Evolutionary conservation across 371 early-diverging fungal genomes (phyloP).

Genomic region (Mucor velutinosus): DNA sequence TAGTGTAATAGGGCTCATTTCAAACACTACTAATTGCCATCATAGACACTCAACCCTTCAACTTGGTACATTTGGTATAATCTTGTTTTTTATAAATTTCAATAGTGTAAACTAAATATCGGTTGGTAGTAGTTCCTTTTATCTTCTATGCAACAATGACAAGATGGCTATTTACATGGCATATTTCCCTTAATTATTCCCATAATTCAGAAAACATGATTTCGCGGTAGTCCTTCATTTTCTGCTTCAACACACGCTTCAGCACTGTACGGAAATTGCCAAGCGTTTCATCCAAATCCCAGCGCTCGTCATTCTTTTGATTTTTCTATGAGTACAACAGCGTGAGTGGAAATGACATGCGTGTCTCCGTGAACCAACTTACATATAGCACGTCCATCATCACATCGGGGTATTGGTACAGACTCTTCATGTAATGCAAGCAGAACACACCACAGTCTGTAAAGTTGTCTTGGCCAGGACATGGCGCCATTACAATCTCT

Average conservation of each 20-base stretch:
- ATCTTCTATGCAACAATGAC: neutral
- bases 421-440: constrained; percentile 13
- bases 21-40: too few species aligned
- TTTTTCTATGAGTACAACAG: neutral
- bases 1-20: too few species aligned
- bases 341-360: neutral
- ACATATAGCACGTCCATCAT: constrained; percentile 13
- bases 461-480: constrained; percentile 23
- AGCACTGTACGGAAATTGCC: neutral
- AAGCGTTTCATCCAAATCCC: neutral
- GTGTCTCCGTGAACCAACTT: neutral
- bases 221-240: neutral
- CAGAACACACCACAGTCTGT: constrained; percentile 28
- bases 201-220: neutral
- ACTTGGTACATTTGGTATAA: neutral
- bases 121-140: neutral
- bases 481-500: neutral
- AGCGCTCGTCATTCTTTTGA: neutral
- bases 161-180: constrained; percentile 2
- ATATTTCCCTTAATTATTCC: neutral
- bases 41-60: too few species aligned
- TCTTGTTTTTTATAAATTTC: neutral
- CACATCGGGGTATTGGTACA: constrained; percentile 5
- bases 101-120: neutral
- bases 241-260: neutral